Evolutionary conservation across 306 rosid species (phyloP).

Genomic region (Malus sylvestris): DNA sequence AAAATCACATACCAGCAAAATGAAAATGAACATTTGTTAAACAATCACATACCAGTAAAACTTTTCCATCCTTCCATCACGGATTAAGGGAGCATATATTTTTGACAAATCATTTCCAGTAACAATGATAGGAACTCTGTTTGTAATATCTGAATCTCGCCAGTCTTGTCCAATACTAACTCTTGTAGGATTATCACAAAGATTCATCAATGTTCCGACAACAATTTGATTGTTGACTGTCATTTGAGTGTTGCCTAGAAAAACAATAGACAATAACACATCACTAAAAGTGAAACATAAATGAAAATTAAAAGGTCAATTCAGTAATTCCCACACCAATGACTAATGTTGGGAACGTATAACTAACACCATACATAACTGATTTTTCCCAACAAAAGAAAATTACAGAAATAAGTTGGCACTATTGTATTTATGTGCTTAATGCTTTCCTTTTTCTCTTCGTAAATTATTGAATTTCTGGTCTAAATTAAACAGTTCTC

Average conservation of each 20-base stretch:
- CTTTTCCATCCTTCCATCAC: slow-evolving; percentile 99
- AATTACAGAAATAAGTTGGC: neutral
- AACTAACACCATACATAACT: neutral
- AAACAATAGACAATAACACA: slow-evolving; percentile 11
- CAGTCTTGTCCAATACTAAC: slow-evolving; percentile 92
- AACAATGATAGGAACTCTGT: slow-evolving; percentile 85
- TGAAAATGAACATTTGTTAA: slow-evolving; percentile 5
- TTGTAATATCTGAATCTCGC: slow-evolving; percentile 67
- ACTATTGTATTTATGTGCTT: neutral
- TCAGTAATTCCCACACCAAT: slow-evolving; percentile 1
- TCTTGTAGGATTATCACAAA: slow-evolving; percentile 85
- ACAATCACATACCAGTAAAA: slow-evolving; percentile 68
- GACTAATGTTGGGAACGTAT: neutral
- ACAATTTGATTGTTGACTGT: slow-evolving; percentile 98
- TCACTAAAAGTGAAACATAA: neutral
- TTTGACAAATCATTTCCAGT: slow-evolving; percentile 97
- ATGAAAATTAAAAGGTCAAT: neutral
- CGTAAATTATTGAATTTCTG: neutral
- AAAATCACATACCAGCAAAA: slow-evolving; percentile 44
- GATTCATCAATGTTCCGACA: slow-evolving; percentile 94
- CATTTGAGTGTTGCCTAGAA: slow-evolving; percentile 80
- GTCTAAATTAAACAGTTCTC: slow-evolving; percentile 24
- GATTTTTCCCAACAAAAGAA: neutral
- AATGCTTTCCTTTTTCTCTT: neutral
- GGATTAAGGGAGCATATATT: slow-evolving; percentile 90